A percentile compares a stretch with the other conserved stretches of the same genome.
Conservation (phyloP, 805 yeast species). For the Isabelozyma gotoi region DNA sequence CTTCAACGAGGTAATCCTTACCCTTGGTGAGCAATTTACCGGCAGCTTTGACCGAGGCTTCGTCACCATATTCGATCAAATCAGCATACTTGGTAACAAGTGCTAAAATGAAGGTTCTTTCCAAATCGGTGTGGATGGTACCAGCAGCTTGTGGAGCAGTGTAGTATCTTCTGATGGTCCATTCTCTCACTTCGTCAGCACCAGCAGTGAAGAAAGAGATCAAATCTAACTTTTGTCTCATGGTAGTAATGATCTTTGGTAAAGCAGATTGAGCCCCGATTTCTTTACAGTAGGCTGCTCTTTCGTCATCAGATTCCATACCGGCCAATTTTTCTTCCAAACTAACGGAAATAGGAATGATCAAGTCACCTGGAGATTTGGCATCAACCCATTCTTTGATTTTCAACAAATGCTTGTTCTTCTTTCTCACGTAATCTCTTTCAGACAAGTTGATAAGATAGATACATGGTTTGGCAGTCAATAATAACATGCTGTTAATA, state of each 20-base stretch:
- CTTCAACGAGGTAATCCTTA: slow-evolving; percentile 91
- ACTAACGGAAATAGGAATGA: slow-evolving; percentile 90
- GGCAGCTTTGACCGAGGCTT: slow-evolving; percentile 74
- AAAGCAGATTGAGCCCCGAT: slow-evolving; percentile 76
- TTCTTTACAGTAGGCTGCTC: slow-evolving; percentile 70
- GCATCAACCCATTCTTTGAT: slow-evolving; percentile 90
- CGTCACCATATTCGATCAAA: slow-evolving; percentile 71
- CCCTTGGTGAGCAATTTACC: slow-evolving; percentile 93
- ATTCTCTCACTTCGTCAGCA: slow-evolving; percentile 94
- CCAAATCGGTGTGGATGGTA: slow-evolving; percentile 93
- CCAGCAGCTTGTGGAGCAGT: slow-evolving; percentile 99
- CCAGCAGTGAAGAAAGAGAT: slow-evolving; percentile 97
- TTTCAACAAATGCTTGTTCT: slow-evolving; percentile 78
- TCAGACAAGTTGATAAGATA: slow-evolving; percentile 89
- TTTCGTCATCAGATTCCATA: slow-evolving; percentile 82
- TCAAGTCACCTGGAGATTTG: slow-evolving; percentile 79
- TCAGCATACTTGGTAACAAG: slow-evolving; percentile 87
- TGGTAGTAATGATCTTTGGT: slow-evolving; percentile 80
- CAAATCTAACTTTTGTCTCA: slow-evolving; percentile 84
- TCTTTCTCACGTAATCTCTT: slow-evolving; percentile 81
- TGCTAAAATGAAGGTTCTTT: slow-evolving; percentile 92
- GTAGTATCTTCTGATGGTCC: slow-evolving; percentile 92
- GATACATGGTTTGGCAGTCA: slow-evolving; percentile 95
- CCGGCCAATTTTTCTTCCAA: slow-evolving; percentile 89
- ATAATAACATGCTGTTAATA: slow-evolving; percentile 79